These are phyloP conservation scores for Corinectria fuckeliana DNA, from an alignment of 2,329 filamentous ascomycete genomes.

Conservation along the genomic window DNA sequence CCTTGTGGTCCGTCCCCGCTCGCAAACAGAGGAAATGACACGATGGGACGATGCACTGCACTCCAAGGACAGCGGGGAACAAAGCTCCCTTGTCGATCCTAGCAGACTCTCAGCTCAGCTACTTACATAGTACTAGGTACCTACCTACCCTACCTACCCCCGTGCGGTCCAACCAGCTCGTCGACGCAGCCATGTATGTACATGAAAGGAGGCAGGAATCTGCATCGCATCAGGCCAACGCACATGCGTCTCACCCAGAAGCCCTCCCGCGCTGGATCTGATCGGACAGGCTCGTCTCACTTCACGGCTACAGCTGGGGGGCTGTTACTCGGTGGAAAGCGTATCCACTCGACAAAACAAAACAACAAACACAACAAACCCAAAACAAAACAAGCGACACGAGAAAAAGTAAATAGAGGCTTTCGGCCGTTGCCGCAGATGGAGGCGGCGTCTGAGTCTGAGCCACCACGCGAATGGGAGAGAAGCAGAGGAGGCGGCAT, in stretches of 20 bases:
- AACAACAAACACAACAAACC: constrained; percentile 6
- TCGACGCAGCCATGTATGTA: constrained; percentile 7
- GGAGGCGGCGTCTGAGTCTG: neutral
- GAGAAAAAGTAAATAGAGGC: constrained; percentile 3
- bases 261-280: constrained; percentile 21
- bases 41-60: constrained; percentile 19
- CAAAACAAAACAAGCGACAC: constrained; percentile 9
- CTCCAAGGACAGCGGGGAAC: neutral
- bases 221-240: constrained; percentile 20
- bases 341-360: constrained; percentile 25
- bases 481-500: too few species aligned
- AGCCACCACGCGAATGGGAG: neutral
- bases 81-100: constrained; percentile 14
- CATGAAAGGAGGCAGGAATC: constrained; percentile 22
- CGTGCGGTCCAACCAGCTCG: constrained; percentile 12
- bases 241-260: constrained; percentile 24
- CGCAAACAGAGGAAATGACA: constrained; percentile 1
- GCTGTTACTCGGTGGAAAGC: constrained; percentile 19
- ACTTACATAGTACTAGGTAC: too few species aligned
- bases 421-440: neutral
- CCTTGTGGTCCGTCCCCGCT: neutral
- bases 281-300: constrained; percentile 14
- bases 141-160: neutral
- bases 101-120: constrained; percentile 16
- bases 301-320: neutral